Percentiles rank a stretch among this genome's conserved stretches.
phyloP scores from a whole-genome alignment of 2,329 filamentous ascomycete genomes.

The Pseudogymnoascus sp. region DNA sequence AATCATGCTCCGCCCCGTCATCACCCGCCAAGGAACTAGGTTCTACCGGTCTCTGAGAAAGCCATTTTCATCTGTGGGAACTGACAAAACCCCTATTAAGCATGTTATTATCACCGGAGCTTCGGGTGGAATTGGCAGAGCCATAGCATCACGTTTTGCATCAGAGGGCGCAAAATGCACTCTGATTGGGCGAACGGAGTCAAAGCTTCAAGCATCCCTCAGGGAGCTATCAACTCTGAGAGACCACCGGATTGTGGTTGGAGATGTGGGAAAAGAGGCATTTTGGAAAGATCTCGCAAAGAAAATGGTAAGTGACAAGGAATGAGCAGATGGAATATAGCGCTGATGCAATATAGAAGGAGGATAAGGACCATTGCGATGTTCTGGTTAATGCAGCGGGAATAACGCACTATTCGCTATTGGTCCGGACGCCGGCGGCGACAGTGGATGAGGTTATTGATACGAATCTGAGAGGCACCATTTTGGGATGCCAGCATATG shows the following conservation, averaged over 20 bases:
- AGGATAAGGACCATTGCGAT: conserved; percentile 34
- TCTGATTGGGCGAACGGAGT: conserved; percentile 52
- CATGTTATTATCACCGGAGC: conserved; percentile 59
- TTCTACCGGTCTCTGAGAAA: background rate
- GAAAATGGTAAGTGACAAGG: conserved; percentile 20
- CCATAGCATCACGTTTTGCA: conserved; percentile 62
- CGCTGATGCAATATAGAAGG: background rate
- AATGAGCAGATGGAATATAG: background rate
- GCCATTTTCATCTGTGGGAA: background rate
- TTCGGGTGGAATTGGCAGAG: conserved; percentile 63
- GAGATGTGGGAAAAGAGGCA: conserved; percentile 25
- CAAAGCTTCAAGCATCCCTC: conserved; percentile 67
- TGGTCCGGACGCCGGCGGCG: conserved; percentile 48
- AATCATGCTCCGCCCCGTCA: background rate
- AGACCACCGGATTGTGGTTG: conserved; percentile 22
- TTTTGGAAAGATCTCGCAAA: conserved; percentile 26
- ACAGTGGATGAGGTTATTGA: conserved; percentile 54
- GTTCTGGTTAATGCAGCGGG: conserved; percentile 79
- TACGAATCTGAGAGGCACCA: conserved; percentile 65
- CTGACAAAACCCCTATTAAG: conserved; percentile 17
- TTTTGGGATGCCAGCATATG: conserved; percentile 52
- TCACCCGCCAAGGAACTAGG: background rate
- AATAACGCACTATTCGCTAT: conserved; percentile 57
- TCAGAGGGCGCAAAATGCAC: conserved; percentile 53
- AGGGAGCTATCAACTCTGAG: conserved; percentile 29